Evolutionary conservation across 495 filamentous ascomycete genomes (phyloP).

Genomic region (Penicillium dipodomyicola): DNA sequence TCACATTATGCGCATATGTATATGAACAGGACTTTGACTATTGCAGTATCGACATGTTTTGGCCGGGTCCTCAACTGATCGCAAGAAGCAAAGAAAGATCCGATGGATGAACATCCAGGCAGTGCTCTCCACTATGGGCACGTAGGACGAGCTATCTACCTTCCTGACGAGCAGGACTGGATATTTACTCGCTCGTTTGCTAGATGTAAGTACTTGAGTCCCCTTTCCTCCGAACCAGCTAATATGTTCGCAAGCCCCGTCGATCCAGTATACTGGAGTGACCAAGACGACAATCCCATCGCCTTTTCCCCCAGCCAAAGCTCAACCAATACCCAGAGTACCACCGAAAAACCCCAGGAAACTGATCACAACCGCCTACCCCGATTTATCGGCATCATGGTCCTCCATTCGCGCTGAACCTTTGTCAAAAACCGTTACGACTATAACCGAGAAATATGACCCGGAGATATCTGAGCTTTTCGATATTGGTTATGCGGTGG

Average conservation of each 20-base stretch:
- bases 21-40: background rate
- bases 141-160: conserved; percentile 57
- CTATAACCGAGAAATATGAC: conserved; percentile 34
- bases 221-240: conserved; percentile 5
- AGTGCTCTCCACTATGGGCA: conserved; percentile 66
- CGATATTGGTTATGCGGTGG: conserved; percentile 43
- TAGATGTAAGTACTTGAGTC: conserved; percentile 21
- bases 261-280: conserved; percentile 35
- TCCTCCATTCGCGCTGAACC: conserved; percentile 31
- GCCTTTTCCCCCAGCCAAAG: conserved; percentile 16
- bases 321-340: conserved; percentile 14
- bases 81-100: conserved; percentile 45
- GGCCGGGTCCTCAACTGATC: conserved; percentile 25
- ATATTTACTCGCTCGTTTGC: conserved; percentile 47
- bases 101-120: conserved; percentile 57
- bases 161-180: conserved; percentile 54
- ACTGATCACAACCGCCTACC: conserved; percentile 31
- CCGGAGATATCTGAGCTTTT: conserved; percentile 41
- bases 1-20: conserved; percentile 5
- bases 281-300: conserved; percentile 33
- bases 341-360: conserved; percentile 17
- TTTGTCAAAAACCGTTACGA: conserved; percentile 31
- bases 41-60: conserved; percentile 39
- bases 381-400: conserved; percentile 40
- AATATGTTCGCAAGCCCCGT: conserved; percentile 23